These are phyloP conservation scores for Primulina huaijiensis DNA, from an alignment of 257 asterid species.

Conservation along the genomic window DNA sequence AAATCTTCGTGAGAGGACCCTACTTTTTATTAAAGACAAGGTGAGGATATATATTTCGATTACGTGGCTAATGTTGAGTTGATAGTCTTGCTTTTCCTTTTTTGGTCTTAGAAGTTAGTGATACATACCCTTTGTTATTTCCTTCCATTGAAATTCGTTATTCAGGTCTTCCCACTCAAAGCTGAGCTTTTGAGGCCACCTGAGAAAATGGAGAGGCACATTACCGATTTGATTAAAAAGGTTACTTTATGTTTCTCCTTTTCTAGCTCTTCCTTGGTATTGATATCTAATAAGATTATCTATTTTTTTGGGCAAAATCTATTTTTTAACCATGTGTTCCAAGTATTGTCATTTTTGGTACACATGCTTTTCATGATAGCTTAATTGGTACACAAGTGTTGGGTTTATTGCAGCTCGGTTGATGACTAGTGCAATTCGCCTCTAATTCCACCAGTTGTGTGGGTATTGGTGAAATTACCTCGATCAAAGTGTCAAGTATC, in stretches of 20 bases:
- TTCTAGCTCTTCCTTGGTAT: constrained; percentile 7
- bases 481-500: not conserved
- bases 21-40: constrained; percentile 78
- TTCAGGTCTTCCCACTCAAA: constrained; percentile 86
- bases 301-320: not conserved
- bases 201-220: constrained; percentile 93
- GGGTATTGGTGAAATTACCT: not conserved
- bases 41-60: constrained; percentile 36
- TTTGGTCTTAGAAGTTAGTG: constrained; percentile 14
- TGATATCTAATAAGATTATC: constrained; percentile 1
- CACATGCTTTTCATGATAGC: not conserved
- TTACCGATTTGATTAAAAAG: constrained; percentile 79
- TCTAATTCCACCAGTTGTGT: not conserved
- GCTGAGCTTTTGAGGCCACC: constrained; percentile 79
- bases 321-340: constrained; percentile 10
- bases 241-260: constrained; percentile 32
- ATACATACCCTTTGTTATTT: constrained; percentile 3
- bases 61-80: constrained; percentile 16
- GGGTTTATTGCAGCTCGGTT: not conserved
- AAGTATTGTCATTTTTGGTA: not conserved
- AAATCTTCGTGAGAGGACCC: constrained; percentile 85
- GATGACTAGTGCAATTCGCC: not conserved
- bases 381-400: not conserved
- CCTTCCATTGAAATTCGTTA: constrained; percentile 15
- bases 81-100: constrained; percentile 1